Evolutionary conservation across 225 moss, liverwort and hornwort species (phyloP), one percentile per base, ranked within the genome.

Genomic region (Bryoerythrophyllum caledonicum): DNA sequence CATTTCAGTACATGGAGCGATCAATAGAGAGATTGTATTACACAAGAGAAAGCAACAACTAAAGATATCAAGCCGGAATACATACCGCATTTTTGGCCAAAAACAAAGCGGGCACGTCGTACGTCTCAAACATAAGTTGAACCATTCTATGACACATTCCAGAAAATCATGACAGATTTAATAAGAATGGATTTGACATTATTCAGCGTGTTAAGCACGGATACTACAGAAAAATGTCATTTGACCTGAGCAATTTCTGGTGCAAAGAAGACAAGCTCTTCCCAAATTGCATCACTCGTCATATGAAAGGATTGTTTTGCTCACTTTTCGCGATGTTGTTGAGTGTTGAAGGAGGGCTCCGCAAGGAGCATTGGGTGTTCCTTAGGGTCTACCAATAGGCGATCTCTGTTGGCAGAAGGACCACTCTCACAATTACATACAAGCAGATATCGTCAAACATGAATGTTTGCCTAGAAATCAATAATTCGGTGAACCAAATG

Each of bases 91-190:
- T 96, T 67, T 96, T 94, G 72, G 94, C 94, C 48, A 96, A 84
- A 84, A 96, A 96, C 23, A 96, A 71, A 51, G 94, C 96, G 10
- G 92, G 94, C 59, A 92, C 89, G 26, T 89, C 88, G 64, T 94
- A 92, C 77, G 88, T 96, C 87, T 96, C 96, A 80, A 96, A 96
- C 94, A 96, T 94, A 23, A 96, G 85, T 90, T 96, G 94, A 54
- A 92, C 96, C 75, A 84, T 86, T 75, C 93, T 93, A 83, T 37
- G 19, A 60, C 70, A 86, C 37, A 65, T 37, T 65, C 49, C 48
- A 63, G 32, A 63, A 72, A 65, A 60, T 27, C 35, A 60, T 63
- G 56, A 68, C 24, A 26, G 10, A 76, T 35, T 49, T 68, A 12
- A 35, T 30, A 70, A 43, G 16, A 28, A 74, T 20, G 15, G 64